Base-by-base conservation (phyloP, 2,329 filamentous ascomycete genomes). In the Cytospora chrysosperma region DNA sequence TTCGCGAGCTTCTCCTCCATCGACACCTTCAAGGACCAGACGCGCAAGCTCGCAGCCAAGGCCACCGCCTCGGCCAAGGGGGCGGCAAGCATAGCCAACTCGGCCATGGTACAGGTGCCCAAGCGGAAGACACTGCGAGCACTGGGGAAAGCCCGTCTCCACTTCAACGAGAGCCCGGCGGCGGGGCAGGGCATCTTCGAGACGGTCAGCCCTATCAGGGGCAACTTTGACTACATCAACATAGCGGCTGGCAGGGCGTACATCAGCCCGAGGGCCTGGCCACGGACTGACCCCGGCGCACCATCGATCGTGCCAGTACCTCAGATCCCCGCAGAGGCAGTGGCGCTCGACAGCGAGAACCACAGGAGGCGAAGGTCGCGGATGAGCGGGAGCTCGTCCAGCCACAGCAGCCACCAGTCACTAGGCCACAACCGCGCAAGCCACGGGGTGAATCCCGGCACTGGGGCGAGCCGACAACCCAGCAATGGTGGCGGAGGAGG, bases 1-100 rank as follows among this genome's bases (percentile, higher is more conserved):
- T 57, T 65, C 19, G 61, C 58, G 7, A 63, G 61, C 53, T 52
- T 55, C 56, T 61, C 64, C n/a, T 64, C 61, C 2, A 55, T 55
- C n/a, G 61, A 63, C n/a, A 64, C 61, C n/a, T 53, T 65, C 56
- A 55, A 37, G 12, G 60, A 47, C 21, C 54, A 34, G 1, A 64
- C 64, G 3, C 56, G 57, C n/a, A 54, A 49, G 12, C 34, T 65
- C 13, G 64, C 61, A 1, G 56, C 56, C n/a, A 65, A 65, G 19
- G 57, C 61, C 21, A 64, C 64, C 1, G 64, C 64, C 4, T 59
- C 58, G 2, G 61, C 61, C 26, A 61, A 63, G 26, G 61, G 64
- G 10, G 64, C 64, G 10, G 58, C 58, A n/a, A 62, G 59, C 24
- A 59, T 65, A 8, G 63, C 63, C 24, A 62, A 52, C 15, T 59